Base-by-base conservation (phyloP, 768 basidiomycete genomes). In the Mrakia frigida region DNA sequence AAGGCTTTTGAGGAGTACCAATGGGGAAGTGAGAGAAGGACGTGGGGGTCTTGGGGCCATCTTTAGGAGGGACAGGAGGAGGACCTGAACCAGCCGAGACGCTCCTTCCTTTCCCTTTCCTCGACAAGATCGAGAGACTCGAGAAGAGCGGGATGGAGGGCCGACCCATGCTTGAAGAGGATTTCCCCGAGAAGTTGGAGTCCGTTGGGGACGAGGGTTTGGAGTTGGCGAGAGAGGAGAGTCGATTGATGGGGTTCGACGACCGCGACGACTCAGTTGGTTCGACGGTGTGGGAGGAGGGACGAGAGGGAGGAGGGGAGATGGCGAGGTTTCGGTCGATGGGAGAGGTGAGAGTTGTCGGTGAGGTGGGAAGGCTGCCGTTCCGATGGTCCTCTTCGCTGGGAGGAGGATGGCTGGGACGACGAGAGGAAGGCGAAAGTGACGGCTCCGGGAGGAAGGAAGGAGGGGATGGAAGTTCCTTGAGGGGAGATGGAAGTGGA, bases 81-180 rank as follows among this genome's bases (percentile, higher is more conserved):
- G 65, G 65, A 5, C 65, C 65, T 18, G 65, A 39, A 25, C 37
- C 37, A 6, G 65, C 37, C 65, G 65, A 68, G 23, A 43, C 65
- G 65, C 65, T 68, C 18, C 65, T 37, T 4, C 65, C 21, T 14
- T 68, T 68, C 18, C 65, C 65, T 37, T 43, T 68, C 18, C 65
- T 35, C 25, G 35, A 35, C 1, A 68, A 39, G 65, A 68, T 68
- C 5, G 65, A 68, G 13, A 68, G 37, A 23, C 65, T 68, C 39
- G 65, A 68, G 25, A 68, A 68, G 39, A 68, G 65, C 33, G 65
- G 65, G 65, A 68, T 68, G 35, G 65, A 68, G 25, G 65, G 65
- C n/a, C 65, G 65, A 37, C 65, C 65, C 65, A 68, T 68, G 37
- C 21, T 39, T 13, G 65, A 68, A 21, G 35, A 39, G 21, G 65